Base-by-base conservation (phyloP, 176 grass and related monocot species). In the Aegilops tauschii region DNA sequence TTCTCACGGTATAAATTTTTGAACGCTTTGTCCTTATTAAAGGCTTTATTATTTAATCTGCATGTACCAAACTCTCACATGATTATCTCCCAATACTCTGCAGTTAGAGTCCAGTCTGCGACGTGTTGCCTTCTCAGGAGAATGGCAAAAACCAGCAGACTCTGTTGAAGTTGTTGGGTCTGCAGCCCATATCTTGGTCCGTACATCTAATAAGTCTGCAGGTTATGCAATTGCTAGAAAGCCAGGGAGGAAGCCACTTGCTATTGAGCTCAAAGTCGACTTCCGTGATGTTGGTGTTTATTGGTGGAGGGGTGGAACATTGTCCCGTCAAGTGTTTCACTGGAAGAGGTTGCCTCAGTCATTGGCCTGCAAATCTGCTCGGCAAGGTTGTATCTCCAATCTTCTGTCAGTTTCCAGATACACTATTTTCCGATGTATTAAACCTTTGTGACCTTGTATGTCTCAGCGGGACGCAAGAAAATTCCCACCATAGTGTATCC, bases 261-360 rank as follows among this genome's bases (percentile, higher is more conserved):
- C 12, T 63, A 68, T 72, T 72, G 95, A 92, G 27, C 88, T 86
- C 52, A 90, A 86, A 89, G 90, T 85, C 69, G 86, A 89, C 18
- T 90, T 89, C 86, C 61, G 78, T 45, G 92, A 90, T 81, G 94
- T 90, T 80, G 82, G 88, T 82, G 83, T 96, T 39, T 91, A 92
- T 92, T 99, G 97, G 97, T 93, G 97, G 94, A 94, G 97, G 84
- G 97, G 94, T 76, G 97, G 97, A 80, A 86, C 58, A 73, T 50
- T 99, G 63, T 99, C 97, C 73, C 90, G 94, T 45, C 90, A 94
- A 85, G 90, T 94, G 61, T 97, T 96, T 65, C 92, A 94, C 79
- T 99, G 97, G 97, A 99, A 99, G 87, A 91, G 86, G 78, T 83
- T 99, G 68, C 94, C 97, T 89, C 85, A 45, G 82, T 90, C 85